These are phyloP conservation scores for Paraphaeosphaeria sporulosa DNA, from an alignment of 2,329 filamentous ascomycete species.

Conservation along the genomic window DNA sequence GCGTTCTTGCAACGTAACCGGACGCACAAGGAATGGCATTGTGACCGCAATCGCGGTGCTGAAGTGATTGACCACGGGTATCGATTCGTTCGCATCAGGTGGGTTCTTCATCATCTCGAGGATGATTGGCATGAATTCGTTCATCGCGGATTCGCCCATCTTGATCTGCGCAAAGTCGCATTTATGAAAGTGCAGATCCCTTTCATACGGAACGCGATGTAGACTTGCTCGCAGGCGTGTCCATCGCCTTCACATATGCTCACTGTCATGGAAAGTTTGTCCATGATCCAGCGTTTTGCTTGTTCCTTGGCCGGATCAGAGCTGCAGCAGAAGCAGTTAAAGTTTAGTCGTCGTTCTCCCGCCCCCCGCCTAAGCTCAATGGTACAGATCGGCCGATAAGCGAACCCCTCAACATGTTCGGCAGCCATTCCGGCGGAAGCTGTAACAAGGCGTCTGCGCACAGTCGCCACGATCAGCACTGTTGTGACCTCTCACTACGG, in stretches of 20 bases:
- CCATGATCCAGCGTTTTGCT: not conserved
- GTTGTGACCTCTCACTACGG: not conserved
- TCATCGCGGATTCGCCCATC: not conserved
- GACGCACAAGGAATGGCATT: not conserved
- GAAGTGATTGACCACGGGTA: not conserved
- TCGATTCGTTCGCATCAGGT: not conserved
- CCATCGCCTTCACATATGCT: not conserved
- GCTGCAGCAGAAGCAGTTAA: not conserved
- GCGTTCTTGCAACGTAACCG: not conserved
- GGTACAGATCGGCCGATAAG: not conserved
- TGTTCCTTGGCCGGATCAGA: not conserved
- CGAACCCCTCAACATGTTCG: not conserved
- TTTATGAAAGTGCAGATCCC: not conserved
- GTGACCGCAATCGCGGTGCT: not conserved
- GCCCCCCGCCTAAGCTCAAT: not conserved
- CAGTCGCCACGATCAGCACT: not conserved
- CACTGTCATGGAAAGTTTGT: not conserved
- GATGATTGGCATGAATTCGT: not conserved
- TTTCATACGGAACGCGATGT: not conserved
- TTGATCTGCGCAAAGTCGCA: not conserved
- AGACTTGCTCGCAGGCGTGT: not conserved
- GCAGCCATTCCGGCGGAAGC: not conserved
- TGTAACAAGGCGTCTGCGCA: not conserved
- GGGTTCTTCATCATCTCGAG: not conserved
- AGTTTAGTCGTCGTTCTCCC: not conserved